Evolutionary conservation across 2,329 filamentous ascomycete genomes (phyloP).

Genomic region (Fusarium agapanthi): DNA sequence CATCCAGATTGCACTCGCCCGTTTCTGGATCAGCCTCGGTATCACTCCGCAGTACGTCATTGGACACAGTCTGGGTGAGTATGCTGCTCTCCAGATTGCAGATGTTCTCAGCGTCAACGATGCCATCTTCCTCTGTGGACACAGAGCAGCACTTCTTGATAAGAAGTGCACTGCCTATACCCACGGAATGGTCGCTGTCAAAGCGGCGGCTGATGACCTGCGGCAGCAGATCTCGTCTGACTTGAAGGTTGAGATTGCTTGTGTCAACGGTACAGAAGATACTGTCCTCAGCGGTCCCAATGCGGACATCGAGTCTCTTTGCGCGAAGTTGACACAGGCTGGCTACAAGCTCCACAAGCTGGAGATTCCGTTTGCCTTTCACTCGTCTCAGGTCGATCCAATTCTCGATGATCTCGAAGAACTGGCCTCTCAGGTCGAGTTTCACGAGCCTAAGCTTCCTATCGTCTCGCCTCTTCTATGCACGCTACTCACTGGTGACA

Average conservation of each 20-base stretch:
- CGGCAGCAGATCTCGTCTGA: slow-evolving; percentile 29
- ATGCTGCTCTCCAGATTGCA: slow-evolving; percentile 63
- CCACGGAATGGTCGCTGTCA: slow-evolving; percentile 13
- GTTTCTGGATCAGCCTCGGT: slow-evolving; percentile 50
- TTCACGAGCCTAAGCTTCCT: slow-evolving; percentile 56
- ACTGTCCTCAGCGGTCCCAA: slow-evolving; percentile 71
- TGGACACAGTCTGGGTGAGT: slow-evolving; percentile 53
- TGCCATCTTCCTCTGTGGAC: slow-evolving; percentile 68
- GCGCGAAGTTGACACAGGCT: slow-evolving; percentile 43
- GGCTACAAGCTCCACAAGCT: slow-evolving; percentile 57
- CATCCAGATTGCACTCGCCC: slow-evolving; percentile 21
- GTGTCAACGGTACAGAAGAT: slow-evolving; percentile 78
- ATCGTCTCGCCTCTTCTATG: slow-evolving; percentile 45
- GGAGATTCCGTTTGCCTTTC: slow-evolving; percentile 63
- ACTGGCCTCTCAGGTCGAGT: slow-evolving; percentile 51
- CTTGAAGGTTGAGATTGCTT: slow-evolving; percentile 65
- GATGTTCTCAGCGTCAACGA: slow-evolving; percentile 70
- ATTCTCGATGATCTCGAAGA: slow-evolving; percentile 67
- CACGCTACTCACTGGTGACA: slow-evolving; percentile 70
- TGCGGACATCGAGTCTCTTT: slow-evolving; percentile 55
- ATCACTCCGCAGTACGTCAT: slow-evolving; percentile 54
- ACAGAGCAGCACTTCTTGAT: background rate
- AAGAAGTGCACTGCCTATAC: slow-evolving; percentile 20
- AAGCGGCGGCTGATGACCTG: slow-evolving; percentile 5
- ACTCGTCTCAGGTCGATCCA: slow-evolving; percentile 62